phyloP scores from a whole-genome alignment of 305 asterid genomes.

The Solanum hybrid region DNA sequence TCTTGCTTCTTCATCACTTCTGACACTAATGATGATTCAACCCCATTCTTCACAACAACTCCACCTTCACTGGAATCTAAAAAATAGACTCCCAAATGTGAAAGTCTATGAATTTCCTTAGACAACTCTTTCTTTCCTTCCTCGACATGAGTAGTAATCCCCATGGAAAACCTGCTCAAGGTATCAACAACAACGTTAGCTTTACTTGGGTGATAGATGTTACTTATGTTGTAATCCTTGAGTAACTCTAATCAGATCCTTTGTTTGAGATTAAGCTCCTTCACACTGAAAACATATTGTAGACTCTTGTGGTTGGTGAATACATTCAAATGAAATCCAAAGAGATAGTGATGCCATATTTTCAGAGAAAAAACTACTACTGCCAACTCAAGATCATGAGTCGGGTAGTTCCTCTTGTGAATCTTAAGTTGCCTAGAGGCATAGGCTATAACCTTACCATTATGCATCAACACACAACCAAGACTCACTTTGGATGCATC shows the following conservation, averaged over 20 bases:
- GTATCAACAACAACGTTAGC: not conserved
- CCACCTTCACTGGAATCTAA: accelerated
- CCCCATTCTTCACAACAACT: not conserved
- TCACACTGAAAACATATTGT: too few relatives aligned
- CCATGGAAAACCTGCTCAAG: not conserved
- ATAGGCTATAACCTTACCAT: not conserved
- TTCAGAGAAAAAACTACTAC: not conserved
- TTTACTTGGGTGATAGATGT: not conserved
- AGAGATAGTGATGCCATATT: not conserved
- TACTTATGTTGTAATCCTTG: not conserved
- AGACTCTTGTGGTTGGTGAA: not conserved
- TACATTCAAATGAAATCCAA: not conserved
- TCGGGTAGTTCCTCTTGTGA: not conserved
- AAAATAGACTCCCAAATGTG: not conserved
- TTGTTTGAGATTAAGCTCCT: not conserved
- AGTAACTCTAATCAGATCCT: not conserved
- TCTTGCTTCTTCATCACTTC: not conserved
- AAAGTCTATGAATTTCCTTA: not conserved
- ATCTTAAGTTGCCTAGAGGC: not conserved
- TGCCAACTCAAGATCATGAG: not conserved
- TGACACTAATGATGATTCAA: not conserved
- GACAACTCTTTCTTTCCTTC: not conserved
- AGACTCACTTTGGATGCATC: not conserved
- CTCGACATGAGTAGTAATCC: not conserved
- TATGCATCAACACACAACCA: not conserved